Conservation (phyloP, 352 stramenopile species). For the Aphanomyces invadans region DNA sequence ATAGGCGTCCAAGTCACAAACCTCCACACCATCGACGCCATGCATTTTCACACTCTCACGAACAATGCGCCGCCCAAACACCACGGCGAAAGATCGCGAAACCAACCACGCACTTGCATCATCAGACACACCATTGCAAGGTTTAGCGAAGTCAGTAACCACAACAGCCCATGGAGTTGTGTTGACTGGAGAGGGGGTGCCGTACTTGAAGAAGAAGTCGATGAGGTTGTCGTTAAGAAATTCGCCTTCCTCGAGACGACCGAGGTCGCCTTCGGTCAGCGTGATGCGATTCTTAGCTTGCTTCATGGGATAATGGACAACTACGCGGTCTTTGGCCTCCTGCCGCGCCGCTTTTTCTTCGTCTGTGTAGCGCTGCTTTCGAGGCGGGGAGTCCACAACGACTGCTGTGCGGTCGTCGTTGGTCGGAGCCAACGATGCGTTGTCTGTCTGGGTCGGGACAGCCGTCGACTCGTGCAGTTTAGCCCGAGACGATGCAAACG, state of each 20-base stretch:
- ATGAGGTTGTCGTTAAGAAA: constrained; percentile 93
- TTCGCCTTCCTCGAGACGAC: constrained; percentile 79
- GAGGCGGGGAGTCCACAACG: neutral
- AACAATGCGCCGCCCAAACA: no score
- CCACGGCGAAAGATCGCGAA: no score
- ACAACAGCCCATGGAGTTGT: no score
- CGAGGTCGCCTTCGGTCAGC: constrained; percentile 80
- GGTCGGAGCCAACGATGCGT: neutral
- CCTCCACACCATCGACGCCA: no score
- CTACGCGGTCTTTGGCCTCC: constrained; percentile 6
- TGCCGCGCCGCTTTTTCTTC: neutral
- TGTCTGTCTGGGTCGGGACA: neutral
- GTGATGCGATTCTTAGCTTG: constrained; percentile 34
- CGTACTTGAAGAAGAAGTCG: constrained; percentile 87
- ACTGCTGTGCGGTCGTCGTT: neutral
- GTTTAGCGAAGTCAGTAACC: no score
- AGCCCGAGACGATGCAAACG: neutral
- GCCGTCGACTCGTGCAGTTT: neutral
- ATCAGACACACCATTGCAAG: no score
- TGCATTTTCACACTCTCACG: no score
- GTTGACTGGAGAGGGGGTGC: no score
- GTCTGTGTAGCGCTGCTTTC: neutral
- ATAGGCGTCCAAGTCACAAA: no score
- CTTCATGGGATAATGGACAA: constrained; percentile 11
- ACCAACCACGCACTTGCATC: no score